phyloP scores from a whole-genome alignment of 805 yeast genomes.

The Tetrapisispora arboricola region DNA sequence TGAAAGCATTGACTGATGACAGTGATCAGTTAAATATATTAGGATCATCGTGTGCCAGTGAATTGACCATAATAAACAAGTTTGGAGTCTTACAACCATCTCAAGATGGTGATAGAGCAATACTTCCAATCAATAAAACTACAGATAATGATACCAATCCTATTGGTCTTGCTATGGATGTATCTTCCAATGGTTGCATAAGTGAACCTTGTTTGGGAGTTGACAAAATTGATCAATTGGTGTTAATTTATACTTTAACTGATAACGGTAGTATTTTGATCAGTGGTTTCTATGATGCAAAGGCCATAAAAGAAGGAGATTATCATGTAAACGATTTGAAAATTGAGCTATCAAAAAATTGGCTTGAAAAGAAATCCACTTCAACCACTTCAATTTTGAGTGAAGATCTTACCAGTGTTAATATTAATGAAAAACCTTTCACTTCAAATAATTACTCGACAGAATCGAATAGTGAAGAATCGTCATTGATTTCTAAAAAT shows the following conservation, averaged over 20 bases:
- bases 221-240: conserved; percentile 51
- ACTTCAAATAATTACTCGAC: too few species aligned
- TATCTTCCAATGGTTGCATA: conserved; percentile 36
- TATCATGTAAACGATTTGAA: conserved; percentile 14
- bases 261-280: conserved; percentile 50
- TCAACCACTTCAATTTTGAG: too few species aligned
- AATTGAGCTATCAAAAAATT: too few species aligned
- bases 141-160: conserved; percentile 61
- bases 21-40: conserved; percentile 31
- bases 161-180: conserved; percentile 58
- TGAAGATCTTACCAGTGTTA: too few species aligned
- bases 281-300: conserved; percentile 55
- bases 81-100: conserved; percentile 35
- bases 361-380: too few species aligned
- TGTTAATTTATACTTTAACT: conserved; percentile 53
- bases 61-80: conserved; percentile 39
- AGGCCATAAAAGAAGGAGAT: conserved; percentile 35
- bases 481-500: neutral
- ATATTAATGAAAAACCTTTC: too few species aligned
- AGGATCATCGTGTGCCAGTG: conserved; percentile 58
- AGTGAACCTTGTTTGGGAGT: conserved; percentile 47
- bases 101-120: conserved; percentile 65
- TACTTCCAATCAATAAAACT: conserved; percentile 58
- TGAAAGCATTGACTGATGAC: conserved; percentile 34
- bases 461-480: too few species aligned